Percentiles rank a stretch among this genome's conserved stretches.
These are phyloP conservation scores for Trichosporon inkin DNA, from an alignment of 1,284 basidiomycete genomes.

Conservation along the genomic window DNA sequence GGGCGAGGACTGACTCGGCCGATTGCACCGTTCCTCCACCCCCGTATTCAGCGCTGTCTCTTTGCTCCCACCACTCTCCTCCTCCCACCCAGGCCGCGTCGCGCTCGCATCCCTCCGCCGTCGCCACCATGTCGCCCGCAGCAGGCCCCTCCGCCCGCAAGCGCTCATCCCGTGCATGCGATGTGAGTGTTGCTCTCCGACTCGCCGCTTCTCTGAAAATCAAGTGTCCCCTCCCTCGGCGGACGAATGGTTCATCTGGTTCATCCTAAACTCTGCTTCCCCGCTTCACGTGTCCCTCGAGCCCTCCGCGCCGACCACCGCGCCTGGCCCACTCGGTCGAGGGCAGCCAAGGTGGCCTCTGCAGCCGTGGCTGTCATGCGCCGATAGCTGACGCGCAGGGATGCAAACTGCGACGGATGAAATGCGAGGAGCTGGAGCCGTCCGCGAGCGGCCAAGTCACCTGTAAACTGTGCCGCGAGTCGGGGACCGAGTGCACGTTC, in stretches of 20 bases:
- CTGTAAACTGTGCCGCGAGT: slow-evolving; percentile 30
- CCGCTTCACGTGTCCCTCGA: too few species aligned
- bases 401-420: slow-evolving; percentile 29
- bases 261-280: not conserved
- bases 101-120: not conserved
- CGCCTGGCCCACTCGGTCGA: too few species aligned
- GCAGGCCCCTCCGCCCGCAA: slow-evolving; percentile 12
- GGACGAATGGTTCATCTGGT: too few species aligned
- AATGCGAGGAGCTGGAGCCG: slow-evolving; percentile 26
- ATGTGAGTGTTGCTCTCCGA: slow-evolving; percentile 22
- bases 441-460: slow-evolving; percentile 14
- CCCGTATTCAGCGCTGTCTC: too few species aligned
- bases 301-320: too few species aligned
- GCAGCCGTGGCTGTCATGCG: not conserved
- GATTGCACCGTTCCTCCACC: too few species aligned
- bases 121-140: not conserved
- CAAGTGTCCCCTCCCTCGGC: not conserved
- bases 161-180: slow-evolving; percentile 28
- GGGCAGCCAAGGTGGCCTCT: too few species aligned
- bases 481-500: slow-evolving; percentile 26
- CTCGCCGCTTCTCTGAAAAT: not conserved
- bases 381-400: slow-evolving; percentile 15
- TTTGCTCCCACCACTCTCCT: too few species aligned
- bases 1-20: too few species aligned
- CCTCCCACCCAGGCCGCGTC: not conserved